Conservation (phyloP, 1,139 yeast species). For the Tardiomyces depauwii region DNA sequence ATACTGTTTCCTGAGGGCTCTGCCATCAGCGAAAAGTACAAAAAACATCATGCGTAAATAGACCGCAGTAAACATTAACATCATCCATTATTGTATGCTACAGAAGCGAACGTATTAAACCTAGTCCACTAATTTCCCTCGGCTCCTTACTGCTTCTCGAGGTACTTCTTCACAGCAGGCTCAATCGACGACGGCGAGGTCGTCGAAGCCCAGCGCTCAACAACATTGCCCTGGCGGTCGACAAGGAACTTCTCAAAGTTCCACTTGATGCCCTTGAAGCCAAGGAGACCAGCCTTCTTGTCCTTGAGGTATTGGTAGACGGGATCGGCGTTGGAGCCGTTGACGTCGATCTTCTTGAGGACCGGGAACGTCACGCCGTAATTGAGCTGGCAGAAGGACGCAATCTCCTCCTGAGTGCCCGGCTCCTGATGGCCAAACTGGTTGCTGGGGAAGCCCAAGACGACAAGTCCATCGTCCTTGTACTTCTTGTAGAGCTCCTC, state of each 20-base stretch:
- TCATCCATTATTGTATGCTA: not conserved
- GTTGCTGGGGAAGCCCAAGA: conserved; percentile 87
- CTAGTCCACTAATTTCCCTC: too few relatives aligned
- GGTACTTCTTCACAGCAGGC: conserved; percentile 34
- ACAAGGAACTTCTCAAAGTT: conserved; percentile 88
- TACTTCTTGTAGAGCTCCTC: conserved; percentile 76
- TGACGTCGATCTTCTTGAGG: conserved; percentile 77
- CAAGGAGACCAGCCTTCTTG: conserved; percentile 53
- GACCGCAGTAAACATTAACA: not conserved
- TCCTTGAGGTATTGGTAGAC: conserved; percentile 68
- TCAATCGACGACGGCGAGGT: conserved; percentile 56
- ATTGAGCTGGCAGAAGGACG: conserved; percentile 47
- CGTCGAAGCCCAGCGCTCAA: conserved; percentile 55
- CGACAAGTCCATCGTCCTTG: conserved; percentile 60
- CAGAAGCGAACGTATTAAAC: not conserved
- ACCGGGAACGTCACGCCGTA: conserved; percentile 87
- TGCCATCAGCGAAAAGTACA: not conserved
- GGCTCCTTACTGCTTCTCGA: conserved; percentile 13
- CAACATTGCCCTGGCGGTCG: conserved; percentile 61
- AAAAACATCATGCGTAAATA: not conserved
- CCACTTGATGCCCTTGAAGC: conserved; percentile 82
- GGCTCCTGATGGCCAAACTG: conserved; percentile 93
- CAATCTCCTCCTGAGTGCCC: conserved; percentile 53
- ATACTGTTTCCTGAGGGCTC: too few relatives aligned
- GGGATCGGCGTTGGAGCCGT: conserved; percentile 72